Evolutionary conservation across 2,329 filamentous ascomycete genomes (phyloP), one percentile per base, ranked within the genome.

Genomic region (Scytalidium sp.): DNA sequence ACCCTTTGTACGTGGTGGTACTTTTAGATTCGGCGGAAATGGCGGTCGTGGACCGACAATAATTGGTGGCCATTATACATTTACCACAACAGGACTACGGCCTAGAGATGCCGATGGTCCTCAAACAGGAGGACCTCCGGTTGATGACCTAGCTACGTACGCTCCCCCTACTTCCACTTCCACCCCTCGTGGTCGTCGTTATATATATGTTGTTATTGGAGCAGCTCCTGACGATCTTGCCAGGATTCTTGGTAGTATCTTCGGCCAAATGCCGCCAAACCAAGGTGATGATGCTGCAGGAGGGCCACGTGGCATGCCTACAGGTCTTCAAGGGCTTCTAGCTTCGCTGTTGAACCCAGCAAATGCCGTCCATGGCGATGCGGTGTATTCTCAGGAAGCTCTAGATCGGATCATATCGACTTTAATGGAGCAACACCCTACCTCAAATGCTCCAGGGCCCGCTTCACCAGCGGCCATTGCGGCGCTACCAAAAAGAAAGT

Each of bases 381-480:
- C 85, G 7, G 93, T 96, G 1, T 95, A 93, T 66, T 87, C 88
- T 0, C 90, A 97, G 68, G 91, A 96, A 70, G 92, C 88, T 2
- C 74, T 97, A 25, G 93, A 99, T 65, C 83, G 87, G 27, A 89
- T 97, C 56, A 87, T 99, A 49, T 87, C 89, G 0, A 82, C 88
- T 58, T 75, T 97, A 41, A 94, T 97, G 85, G 93, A 97, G 59
- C 83, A 89, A 52, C 87, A 91, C 50, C 80, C 84, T 2, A 79
- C 79, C 46, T 87, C 85, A 1, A 90, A 87, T 57, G 93, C 89
- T 1, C 87, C 91, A 0, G 88, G 89, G 0, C 92, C 93, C 3
- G 93, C 93, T 8, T 78, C 90, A 0, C 79, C 85, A 52, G 78
- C 80, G 42, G 88, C 89, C 0, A 92, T 99, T 48, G 77, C 80